Evolutionary conservation across 2,329 filamentous ascomycete genomes (phyloP).

Genomic region (Ophiostoma piceae): DNA sequence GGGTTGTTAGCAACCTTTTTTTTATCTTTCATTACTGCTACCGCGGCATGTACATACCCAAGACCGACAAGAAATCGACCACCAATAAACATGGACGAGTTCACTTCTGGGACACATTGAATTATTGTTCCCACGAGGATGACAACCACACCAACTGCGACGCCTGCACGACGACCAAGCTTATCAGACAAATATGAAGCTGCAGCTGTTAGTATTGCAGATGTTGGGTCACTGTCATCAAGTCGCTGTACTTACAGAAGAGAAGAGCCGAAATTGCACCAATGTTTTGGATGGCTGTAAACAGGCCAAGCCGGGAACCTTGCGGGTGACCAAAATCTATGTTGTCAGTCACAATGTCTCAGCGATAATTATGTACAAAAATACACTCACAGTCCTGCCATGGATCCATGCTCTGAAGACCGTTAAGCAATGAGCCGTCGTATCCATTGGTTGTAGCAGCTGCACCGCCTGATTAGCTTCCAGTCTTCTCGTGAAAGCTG

Average conservation of each 20-base stretch:
- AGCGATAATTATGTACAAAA: background rate
- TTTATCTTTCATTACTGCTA: background rate
- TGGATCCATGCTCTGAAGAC: slow-evolving; percentile 33
- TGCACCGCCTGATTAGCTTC: background rate
- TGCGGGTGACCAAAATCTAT: slow-evolving; percentile 31
- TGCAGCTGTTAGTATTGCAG: background rate
- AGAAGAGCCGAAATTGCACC: slow-evolving; percentile 41
- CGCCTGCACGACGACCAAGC: slow-evolving; percentile 40
- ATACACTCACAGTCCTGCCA: slow-evolving; percentile 30
- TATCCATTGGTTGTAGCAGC: slow-evolving; percentile 33
- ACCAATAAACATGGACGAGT: slow-evolving; percentile 22
- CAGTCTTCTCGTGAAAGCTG: no score
- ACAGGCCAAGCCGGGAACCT: slow-evolving; percentile 33
- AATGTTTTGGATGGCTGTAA: slow-evolving; percentile 25
- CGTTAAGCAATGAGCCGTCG: slow-evolving; percentile 35
- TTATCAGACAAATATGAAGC: slow-evolving; percentile 60
- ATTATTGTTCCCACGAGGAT: slow-evolving; percentile 8
- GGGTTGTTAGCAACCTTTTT: background rate
- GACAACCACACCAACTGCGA: slow-evolving; percentile 14
- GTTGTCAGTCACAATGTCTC: background rate
- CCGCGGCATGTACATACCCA: background rate
- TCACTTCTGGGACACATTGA: background rate
- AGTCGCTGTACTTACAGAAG: slow-evolving; percentile 45
- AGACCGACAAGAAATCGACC: slow-evolving; percentile 9
- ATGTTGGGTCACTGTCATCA: background rate